phyloP scores from a whole-genome alignment of 495 filamentous ascomycete genomes.

The Hyaloscypha variabilis region DNA sequence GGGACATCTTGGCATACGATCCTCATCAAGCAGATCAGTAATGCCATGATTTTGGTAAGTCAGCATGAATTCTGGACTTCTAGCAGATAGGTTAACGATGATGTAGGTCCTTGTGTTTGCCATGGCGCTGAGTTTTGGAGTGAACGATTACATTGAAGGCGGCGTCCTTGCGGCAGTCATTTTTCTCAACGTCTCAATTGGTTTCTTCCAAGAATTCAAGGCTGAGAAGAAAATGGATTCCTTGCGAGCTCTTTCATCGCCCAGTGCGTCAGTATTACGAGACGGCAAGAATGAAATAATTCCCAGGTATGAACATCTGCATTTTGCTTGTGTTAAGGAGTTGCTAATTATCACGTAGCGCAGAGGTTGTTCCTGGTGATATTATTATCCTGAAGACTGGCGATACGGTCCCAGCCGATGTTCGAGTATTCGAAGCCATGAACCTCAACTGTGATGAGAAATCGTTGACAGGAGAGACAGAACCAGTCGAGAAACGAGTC shows the following conservation, averaged over 20 bases:
- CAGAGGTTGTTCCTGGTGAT: constrained; percentile 81
- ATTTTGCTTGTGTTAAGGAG: not conserved
- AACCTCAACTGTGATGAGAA: constrained; percentile 74
- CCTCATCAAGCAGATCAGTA: constrained; percentile 64
- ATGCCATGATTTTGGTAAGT: constrained; percentile 69
- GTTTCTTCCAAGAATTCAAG: constrained; percentile 81
- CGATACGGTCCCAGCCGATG: constrained; percentile 80
- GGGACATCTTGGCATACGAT: constrained; percentile 66
- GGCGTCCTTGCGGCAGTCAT: constrained; percentile 83
- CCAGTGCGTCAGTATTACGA: constrained; percentile 75
- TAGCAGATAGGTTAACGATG: constrained; percentile 23
- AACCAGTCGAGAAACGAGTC: constrained; percentile 51
- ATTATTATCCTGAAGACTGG: constrained; percentile 80
- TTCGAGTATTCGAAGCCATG: constrained; percentile 76
- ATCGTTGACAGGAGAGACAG: constrained; percentile 73
- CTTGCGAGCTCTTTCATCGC: constrained; percentile 74
- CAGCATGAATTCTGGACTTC: not conserved
- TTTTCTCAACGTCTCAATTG: constrained; percentile 74
- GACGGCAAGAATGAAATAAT: constrained; percentile 67
- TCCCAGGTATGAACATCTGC: constrained; percentile 48
- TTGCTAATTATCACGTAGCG: constrained; percentile 43
- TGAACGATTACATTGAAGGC: constrained; percentile 81
- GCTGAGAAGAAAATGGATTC: constrained; percentile 89
- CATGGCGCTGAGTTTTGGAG: constrained; percentile 81
- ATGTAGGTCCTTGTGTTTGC: constrained; percentile 76